These are phyloP conservation scores for Herpetospermum pedunculosum DNA, from an alignment of 306 rosid genomes.

Conservation along the genomic window DNA sequence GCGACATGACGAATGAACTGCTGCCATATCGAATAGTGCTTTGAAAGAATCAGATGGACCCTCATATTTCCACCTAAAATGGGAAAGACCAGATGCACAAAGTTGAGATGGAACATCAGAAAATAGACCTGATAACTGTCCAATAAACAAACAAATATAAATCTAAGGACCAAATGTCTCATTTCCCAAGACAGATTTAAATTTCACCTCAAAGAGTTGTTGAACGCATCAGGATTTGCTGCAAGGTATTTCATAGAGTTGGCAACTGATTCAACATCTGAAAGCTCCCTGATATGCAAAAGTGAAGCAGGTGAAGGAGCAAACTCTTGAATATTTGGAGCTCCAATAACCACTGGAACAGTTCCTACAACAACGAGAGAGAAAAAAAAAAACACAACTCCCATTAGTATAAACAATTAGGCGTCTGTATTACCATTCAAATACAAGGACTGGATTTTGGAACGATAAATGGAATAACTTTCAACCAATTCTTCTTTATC, in stretches of 20 bases:
- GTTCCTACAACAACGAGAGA: constrained; percentile 35
- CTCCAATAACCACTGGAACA: constrained; percentile 83
- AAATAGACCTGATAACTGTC: background rate
- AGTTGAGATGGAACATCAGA: background rate
- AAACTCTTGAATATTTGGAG: constrained; percentile 86
- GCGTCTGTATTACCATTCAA: background rate
- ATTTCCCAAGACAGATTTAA: background rate
- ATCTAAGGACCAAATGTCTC: background rate
- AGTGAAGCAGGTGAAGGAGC: constrained; percentile 66
- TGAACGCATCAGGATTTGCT: constrained; percentile 67
- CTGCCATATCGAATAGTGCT: constrained; percentile 98
- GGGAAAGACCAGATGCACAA: constrained; percentile 14
- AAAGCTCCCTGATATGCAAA: constrained; percentile 57
- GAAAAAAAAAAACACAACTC: background rate
- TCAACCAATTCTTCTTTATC: too few relatives aligned
- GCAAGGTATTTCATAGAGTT: constrained; percentile 63
- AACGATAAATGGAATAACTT: background rate
- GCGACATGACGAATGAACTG: constrained; percentile 97
- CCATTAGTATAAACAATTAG: background rate
- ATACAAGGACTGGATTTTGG: background rate
- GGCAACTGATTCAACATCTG: constrained; percentile 59
- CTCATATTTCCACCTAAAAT: constrained; percentile 85
- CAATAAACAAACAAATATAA: background rate
- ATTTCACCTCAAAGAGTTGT: constrained; percentile 62
- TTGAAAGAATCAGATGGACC: constrained; percentile 96